Base-by-base conservation (phyloP, 2,329 filamentous ascomycete genomes). In the Beauveria sp. region DNA sequence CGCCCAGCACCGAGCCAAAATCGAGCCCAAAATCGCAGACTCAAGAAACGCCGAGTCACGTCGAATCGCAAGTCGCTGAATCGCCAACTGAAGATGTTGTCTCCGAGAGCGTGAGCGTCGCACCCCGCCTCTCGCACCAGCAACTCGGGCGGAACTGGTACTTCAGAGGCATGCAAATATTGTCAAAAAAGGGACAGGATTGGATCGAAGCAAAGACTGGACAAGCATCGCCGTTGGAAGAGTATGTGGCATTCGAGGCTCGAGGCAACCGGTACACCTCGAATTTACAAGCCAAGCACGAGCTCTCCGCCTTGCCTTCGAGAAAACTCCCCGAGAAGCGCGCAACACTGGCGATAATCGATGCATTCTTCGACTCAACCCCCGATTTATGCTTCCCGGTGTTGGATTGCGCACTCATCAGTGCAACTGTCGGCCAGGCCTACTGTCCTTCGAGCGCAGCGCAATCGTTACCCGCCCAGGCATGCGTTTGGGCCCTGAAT, bases 401-500 rank as follows among this genome's bases (percentile, higher is more conserved):
- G 9, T 57, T 66, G 34, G 63, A 64, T 42, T 26, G 38, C 6
- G n/a, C 18, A 9, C 58, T 65, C 7, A 48, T 65, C 14, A 24
- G 50, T 2, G 40, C 43, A 22, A 66, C 56, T 1, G 43, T 66
- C 14, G 31, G 42, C 0, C 53, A 50, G 34, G 65, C 65, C 3
- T 64, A 66, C 50, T 38, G 12, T 49, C 56, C 18, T 49, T 53
- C 18, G 45, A 20, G 34, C 40, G 62, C 26, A n/a, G 18, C 18
- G 5, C 34, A 51, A 1, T 38, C 38, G 12, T 43, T 59, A 20
- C 60, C 62, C 10, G 65, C 65, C 9, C 60, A 64, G 22, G 65
- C 65, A 18, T 66, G 65, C 20, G 51, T 66, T 5, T 65, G 60
- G 62, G 64, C 65, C 4, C 42, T 66, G 9, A 58, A 63, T 16